Percentiles rank a stretch among this genome's conserved stretches.
These are phyloP conservation scores for Aspergillus sp. DNA, from an alignment of 2,329 filamentous ascomycete genomes.

Conservation along the genomic window DNA sequence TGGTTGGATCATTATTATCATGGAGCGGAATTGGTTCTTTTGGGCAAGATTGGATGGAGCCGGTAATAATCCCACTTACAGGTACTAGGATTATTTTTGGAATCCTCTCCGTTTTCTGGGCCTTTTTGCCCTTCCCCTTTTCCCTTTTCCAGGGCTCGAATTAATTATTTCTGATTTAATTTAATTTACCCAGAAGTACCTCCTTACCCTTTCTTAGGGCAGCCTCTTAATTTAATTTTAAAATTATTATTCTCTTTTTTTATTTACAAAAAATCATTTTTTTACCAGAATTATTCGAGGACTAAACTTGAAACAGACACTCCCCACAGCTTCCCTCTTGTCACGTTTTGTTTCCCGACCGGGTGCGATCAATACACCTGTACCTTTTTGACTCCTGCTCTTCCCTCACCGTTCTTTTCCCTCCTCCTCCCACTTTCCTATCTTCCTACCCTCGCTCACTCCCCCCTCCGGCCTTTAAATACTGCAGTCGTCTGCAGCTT, in stretches of 20 bases:
- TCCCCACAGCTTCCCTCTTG: conserved; percentile 24
- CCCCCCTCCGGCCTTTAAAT: conserved; percentile 23
- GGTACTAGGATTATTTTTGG: not conserved
- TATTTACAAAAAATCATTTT: too few relatives aligned
- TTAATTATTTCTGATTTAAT: conserved; percentile 1
- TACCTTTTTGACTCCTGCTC: conserved; percentile 24
- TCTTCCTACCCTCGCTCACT: conserved; percentile 21
- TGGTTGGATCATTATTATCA: not conserved
- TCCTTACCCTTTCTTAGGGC: not conserved
- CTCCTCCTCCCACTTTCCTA: conserved; percentile 14
- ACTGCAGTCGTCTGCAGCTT: conserved; percentile 29
- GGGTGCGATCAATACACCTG: conserved; percentile 21
- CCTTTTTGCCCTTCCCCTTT: conserved; percentile 11
- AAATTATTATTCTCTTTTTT: too few relatives aligned
- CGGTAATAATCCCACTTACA: too few relatives aligned
- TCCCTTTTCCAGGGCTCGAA: conserved; percentile 17
- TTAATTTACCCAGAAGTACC: not conserved
- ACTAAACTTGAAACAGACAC: conserved; percentile 36
- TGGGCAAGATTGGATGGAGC: not conserved
- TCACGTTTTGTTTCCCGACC: conserved; percentile 21
- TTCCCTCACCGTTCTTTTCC: conserved; percentile 19
- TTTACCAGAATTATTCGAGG: not conserved
- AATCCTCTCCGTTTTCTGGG: not conserved
- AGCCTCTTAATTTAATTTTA: too few relatives aligned
- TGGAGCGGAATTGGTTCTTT: not conserved